phyloP scores from a whole-genome alignment of 345 rosid genomes.

The Reutealis trisperma region DNA sequence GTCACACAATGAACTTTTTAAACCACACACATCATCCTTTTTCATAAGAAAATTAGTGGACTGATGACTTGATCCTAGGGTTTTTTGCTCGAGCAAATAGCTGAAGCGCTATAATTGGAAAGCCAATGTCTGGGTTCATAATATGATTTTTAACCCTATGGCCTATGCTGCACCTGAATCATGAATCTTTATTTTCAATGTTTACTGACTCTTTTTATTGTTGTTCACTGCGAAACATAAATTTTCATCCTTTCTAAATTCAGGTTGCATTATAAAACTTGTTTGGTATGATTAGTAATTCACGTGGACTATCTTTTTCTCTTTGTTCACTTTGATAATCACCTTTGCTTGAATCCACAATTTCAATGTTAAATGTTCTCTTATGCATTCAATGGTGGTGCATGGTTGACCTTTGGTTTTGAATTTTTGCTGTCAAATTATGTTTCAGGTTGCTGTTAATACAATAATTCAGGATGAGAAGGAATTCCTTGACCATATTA shows the following conservation, averaged over 20 bases:
- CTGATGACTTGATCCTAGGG: too few relatives aligned
- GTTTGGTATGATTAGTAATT: neutral
- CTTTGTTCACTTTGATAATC: neutral
- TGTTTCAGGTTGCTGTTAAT: slow-evolving; percentile 73
- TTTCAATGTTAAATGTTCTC: neutral
- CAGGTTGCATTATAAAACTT: neutral
- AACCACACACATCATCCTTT: too few relatives aligned
- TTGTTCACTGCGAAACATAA: too few relatives aligned
- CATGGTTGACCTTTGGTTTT: neutral
- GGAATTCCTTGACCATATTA: slow-evolving; percentile 68
- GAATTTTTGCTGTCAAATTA: slow-evolving; percentile 1
- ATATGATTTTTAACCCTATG: neutral
- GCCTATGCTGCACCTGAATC: too few relatives aligned
- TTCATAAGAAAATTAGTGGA: too few relatives aligned
- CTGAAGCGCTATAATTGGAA: too few relatives aligned
- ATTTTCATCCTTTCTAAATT: too few relatives aligned
- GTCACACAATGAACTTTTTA: too few relatives aligned
- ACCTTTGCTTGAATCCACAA: neutral
- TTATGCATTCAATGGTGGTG: neutral
- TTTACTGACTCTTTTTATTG: too few relatives aligned
- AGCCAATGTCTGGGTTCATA: too few relatives aligned
- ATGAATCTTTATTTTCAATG: too few relatives aligned
- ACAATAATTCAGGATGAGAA: slow-evolving; percentile 65
- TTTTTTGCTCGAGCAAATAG: too few relatives aligned
- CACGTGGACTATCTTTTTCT: neutral